phyloP scores from a whole-genome alignment of 2,329 filamentous ascomycete genomes.

The Cladosporium sp. region DNA sequence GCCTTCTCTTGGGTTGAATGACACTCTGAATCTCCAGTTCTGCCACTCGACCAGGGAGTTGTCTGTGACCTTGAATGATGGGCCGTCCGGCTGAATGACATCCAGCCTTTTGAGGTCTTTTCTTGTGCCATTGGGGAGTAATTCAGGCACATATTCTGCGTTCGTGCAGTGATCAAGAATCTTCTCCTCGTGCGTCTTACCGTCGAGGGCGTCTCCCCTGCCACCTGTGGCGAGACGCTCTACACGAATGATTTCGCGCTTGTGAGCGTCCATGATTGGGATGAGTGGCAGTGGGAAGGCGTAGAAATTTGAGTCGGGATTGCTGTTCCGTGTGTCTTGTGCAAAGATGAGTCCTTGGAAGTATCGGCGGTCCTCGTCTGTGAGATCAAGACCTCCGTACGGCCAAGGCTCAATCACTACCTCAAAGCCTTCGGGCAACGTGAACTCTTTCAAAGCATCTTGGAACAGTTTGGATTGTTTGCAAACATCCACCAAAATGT shows the following conservation, averaged over 20 bases:
- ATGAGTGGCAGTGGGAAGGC: conserved; percentile 35
- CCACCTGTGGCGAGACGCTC: conserved; percentile 35
- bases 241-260: conserved; percentile 34
- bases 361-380: conserved; percentile 32
- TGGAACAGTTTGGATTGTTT: conserved; percentile 50
- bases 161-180: conserved; percentile 51
- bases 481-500: conserved; percentile 50
- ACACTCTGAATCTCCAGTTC: conserved; percentile 62
- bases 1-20: conserved; percentile 70
- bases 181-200: conserved; percentile 40
- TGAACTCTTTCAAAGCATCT: conserved; percentile 56
- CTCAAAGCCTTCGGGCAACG: conserved; percentile 52
- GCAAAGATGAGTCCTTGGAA: conserved; percentile 37
- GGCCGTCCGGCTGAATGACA: conserved; percentile 67
- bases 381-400: conserved; percentile 32
- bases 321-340: conserved; percentile 42
- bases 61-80: conserved; percentile 58
- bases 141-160: conserved; percentile 50
- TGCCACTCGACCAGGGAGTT: conserved; percentile 54
- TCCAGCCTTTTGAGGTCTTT: conserved; percentile 64
- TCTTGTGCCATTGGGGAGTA: conserved; percentile 40
- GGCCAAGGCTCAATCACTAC: conserved; percentile 37
- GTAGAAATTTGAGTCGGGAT: conserved; percentile 45
- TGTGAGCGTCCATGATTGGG: conserved; percentile 34
- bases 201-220: conserved; percentile 34